Percentiles rank a stretch among this genome's conserved stretches.
Evolutionary conservation across 2,329 filamentous ascomycete genomes (phyloP).

Genomic region (Balansia obtecta): DNA sequence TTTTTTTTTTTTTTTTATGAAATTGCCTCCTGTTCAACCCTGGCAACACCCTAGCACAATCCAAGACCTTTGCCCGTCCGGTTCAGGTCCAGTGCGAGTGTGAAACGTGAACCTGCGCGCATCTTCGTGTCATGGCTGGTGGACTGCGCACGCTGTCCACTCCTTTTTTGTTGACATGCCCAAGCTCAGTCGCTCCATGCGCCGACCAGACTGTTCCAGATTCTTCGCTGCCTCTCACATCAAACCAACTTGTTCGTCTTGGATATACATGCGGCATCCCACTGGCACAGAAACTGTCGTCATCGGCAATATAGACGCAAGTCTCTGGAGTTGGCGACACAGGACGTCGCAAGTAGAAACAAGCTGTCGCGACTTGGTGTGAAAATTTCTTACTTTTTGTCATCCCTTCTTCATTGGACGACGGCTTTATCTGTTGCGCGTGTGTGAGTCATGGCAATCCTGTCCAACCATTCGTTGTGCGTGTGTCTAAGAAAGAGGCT

Average conservation of each 20-base stretch:
- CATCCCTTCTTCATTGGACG: background rate
- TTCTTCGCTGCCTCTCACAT: background rate
- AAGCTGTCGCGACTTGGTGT: conserved; percentile 5
- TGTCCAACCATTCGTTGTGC: conserved; percentile 13
- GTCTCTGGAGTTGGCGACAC: conserved; percentile 5
- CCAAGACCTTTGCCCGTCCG: background rate
- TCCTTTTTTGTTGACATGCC: background rate
- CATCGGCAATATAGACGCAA: background rate
- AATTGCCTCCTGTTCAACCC: conserved; percentile 14
- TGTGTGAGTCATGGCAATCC: conserved; percentile 18
- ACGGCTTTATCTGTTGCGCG: conserved; percentile 3
- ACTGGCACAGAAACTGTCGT: background rate
- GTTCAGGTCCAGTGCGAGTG: conserved; percentile 3
- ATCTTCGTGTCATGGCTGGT: conserved; percentile 2
- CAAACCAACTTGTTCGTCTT: background rate
- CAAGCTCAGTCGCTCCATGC: too few species aligned
- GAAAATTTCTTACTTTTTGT: conserved; percentile 9
- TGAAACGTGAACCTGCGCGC: conserved; percentile 9
- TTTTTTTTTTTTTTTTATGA: conserved; percentile 11
- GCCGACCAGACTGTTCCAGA: background rate
- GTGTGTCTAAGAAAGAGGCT: conserved; percentile 15
- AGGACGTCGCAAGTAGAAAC: conserved; percentile 8
- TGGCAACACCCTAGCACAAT: conserved; percentile 8
- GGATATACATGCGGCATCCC: background rate
- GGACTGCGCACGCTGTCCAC: background rate